Evolutionary conservation across 495 filamentous ascomycete species (phyloP).

Genomic region (Penicillium argentinense): DNA sequence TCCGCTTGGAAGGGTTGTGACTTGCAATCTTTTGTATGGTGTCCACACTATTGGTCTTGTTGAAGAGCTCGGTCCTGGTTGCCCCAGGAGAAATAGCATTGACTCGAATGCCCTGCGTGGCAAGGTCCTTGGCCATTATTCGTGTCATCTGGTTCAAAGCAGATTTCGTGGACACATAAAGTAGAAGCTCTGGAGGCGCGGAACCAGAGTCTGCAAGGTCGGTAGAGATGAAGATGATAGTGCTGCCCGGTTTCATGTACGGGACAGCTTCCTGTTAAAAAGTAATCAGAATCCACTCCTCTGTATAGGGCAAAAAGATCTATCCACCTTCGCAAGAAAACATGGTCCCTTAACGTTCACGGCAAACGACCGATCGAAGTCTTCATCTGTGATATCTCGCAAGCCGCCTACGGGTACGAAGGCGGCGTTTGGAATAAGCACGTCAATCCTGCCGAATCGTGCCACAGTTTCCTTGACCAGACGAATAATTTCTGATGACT

Average conservation of each 20-base stretch:
- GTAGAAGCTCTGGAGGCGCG: conserved; percentile 58
- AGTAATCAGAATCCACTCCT: background rate
- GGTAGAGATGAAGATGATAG: conserved; percentile 63
- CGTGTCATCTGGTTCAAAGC: conserved; percentile 70
- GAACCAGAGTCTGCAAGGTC: conserved; percentile 42
- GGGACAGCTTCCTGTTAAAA: conserved; percentile 54
- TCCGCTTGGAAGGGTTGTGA: conserved; percentile 53
- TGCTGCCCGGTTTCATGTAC: conserved; percentile 57
- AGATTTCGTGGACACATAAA: conserved; percentile 65
- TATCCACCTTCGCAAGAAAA: conserved; percentile 58
- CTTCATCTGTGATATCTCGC: conserved; percentile 54
- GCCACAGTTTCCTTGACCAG: conserved; percentile 46
- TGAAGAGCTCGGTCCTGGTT: conserved; percentile 66
- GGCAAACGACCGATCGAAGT: conserved; percentile 55
- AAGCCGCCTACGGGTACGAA: conserved; percentile 54
- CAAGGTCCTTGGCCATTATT: conserved; percentile 64
- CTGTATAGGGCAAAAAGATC: background rate
- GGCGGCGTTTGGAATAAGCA: conserved; percentile 63
- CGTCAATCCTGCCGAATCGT: conserved; percentile 57
- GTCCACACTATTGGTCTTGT: conserved; percentile 59
- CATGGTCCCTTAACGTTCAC: conserved; percentile 70
- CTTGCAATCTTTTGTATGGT: conserved; percentile 52
- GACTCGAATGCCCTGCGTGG: conserved; percentile 57
- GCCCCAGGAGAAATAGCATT: conserved; percentile 67
- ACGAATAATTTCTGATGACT: conserved; percentile 36